Evolutionary conservation across 192 early-diverging fungal genomes (phyloP), one percentile per base, ranked within the genome.

Genomic region (Tieghemiomyces parasiticus): DNA sequence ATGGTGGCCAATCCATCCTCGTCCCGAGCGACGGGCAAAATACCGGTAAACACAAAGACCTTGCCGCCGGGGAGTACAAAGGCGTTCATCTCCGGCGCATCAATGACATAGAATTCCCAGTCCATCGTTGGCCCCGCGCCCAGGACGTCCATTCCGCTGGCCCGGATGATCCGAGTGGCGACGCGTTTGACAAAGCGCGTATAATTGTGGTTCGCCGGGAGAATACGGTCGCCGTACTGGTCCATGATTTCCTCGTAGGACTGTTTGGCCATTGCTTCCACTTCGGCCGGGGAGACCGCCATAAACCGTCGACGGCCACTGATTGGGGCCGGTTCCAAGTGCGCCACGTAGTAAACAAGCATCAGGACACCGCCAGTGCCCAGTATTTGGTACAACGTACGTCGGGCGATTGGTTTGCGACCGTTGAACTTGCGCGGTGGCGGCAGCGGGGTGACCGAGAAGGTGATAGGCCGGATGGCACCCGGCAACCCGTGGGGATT

Each of bases 41-140:
- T 81, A 3, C 95, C 95, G 26, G 90, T 90, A 61, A 96, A 98
- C 32, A 98, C 95, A 81, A 98, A 98, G 0, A 98, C 85, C 69
- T 93, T 92, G 34, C 91, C 91, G 35, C 90, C 91, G 1, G 95
- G 93, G 46, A 95, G 70, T 10, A 96, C 93, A 71, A 98, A 95
- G 3, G 95, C 95, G 70, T 96, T 98, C 62, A 70, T 75, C 67
- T 92, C 81, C 2, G 80, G 77, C 28, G 80, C 76, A 33, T 88
- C 68, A 50, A 98, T 85, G 1, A 98, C 90, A 75, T 91, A 73
- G n/a, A 96, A 76, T 50, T 94, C 88, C 95, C 95, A 98, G 6
- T 89, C 68, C 16, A n/a, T n/a, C n/a, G n/a, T n/a, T n/a, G n/a
- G n/a, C n/a, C n/a, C n/a, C n/a, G n/a, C n/a, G n/a, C n/a, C n/a